These are phyloP conservation scores for Geranium incanum DNA, from an alignment of 441 rosid genomes.

Conservation along the genomic window DNA sequence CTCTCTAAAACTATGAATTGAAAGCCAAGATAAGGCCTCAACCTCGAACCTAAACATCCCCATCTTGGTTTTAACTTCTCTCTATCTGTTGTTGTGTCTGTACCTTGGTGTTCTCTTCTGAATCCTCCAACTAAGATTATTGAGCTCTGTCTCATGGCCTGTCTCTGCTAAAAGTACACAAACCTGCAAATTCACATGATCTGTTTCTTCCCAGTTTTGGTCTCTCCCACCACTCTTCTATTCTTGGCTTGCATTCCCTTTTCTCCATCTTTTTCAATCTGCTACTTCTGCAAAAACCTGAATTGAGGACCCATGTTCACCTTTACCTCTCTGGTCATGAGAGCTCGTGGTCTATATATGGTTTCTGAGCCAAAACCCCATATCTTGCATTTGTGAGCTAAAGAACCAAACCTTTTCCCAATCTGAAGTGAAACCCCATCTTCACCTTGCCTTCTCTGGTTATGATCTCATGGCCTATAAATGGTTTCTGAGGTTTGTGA, in stretches of 20 bases:
- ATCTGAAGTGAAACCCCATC: too few relatives aligned
- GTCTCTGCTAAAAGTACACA: not conserved
- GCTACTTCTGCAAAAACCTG: not conserved
- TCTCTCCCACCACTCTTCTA: not conserved
- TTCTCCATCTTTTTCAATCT: not conserved
- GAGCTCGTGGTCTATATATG: slow-evolving; percentile 12
- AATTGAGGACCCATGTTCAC: slow-evolving; percentile 16
- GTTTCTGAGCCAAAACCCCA: slow-evolving; percentile 1
- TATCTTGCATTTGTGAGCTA: slow-evolving; percentile 11
- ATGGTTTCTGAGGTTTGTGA: slow-evolving; percentile 12
- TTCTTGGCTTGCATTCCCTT: slow-evolving; percentile 2
- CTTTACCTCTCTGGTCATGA: not conserved
- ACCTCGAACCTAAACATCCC: not conserved
- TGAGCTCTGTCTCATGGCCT: slow-evolving; percentile 7
- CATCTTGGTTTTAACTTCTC: not conserved
- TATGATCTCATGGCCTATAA: slow-evolving; percentile 7
- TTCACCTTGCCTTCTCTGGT: not conserved
- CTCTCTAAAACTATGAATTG: slow-evolving; percentile 7
- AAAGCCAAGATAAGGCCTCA: slow-evolving; percentile 17
- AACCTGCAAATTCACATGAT: not conserved
- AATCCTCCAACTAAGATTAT: slow-evolving; percentile 14
- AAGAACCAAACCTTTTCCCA: not conserved
- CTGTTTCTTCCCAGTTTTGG: not conserved
- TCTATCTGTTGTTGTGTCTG: slow-evolving; percentile 11
- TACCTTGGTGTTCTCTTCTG: slow-evolving; percentile 18